phyloP scores from a whole-genome alignment of 2,329 filamentous ascomycete genomes.

The Niveomyces coronatus region DNA sequence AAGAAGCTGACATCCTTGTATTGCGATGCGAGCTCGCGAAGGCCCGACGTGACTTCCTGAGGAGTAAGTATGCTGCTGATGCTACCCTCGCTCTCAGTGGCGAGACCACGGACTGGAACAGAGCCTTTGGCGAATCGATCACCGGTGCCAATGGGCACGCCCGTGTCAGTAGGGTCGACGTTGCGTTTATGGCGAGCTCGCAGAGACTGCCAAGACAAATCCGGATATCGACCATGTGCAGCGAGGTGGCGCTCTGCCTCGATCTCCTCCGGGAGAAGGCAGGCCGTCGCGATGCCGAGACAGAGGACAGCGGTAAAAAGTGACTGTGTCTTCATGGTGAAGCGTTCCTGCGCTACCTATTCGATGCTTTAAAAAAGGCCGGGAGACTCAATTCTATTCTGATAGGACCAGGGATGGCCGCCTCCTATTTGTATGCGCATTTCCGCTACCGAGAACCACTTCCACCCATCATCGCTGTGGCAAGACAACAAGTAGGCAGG shows the following conservation, averaged over 20 bases:
- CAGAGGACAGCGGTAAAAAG: constrained; percentile 15
- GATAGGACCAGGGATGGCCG: no score
- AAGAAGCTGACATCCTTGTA: constrained; percentile 31
- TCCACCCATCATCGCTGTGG: no score
- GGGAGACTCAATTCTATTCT: no score
- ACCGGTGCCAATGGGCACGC: constrained; percentile 30
- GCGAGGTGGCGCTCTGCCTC: constrained; percentile 12
- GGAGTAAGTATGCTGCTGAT: constrained; percentile 35
- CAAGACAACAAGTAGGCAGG: no score
- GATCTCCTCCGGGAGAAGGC: constrained; percentile 29
- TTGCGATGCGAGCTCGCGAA: constrained; percentile 29
- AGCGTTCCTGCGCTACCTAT: background rate
- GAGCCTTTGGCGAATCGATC: constrained; percentile 32
- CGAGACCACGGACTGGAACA: constrained; percentile 22
- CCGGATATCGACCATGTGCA: background rate
- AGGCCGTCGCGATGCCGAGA: constrained; percentile 15
- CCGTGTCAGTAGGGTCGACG: constrained; percentile 14
- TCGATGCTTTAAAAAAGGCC: no score
- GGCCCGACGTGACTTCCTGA: constrained; percentile 32
- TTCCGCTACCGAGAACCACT: no score
- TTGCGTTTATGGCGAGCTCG: constrained; percentile 8
- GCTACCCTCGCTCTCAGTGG: constrained; percentile 23
- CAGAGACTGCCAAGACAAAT: background rate
- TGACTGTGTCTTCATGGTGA: constrained; percentile 20
- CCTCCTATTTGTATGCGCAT: no score